Base-by-base conservation (phyloP, 140 eudicot genomes). In the Oenanthe javanica region DNA sequence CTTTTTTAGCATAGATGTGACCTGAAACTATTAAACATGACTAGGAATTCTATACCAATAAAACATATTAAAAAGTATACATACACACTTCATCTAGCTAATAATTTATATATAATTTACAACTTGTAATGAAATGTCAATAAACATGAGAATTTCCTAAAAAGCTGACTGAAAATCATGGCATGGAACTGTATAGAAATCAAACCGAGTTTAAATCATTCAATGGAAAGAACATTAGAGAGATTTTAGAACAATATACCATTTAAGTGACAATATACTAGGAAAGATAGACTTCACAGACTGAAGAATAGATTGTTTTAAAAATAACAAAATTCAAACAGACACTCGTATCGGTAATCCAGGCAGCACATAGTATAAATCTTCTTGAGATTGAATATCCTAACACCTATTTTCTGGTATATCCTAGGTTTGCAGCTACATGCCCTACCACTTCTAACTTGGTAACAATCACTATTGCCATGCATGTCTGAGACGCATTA, bases 1-100 rank as follows among this genome's bases (percentile, higher is more conserved):
- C 82, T 78, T 86, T 86, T 92, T 94, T 75, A 94, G 82, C 89
- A 92, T 89, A 77, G 97, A 90, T 48, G 40, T 86, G 79, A 94
- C 92, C 98, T 91, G 85, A 81, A 82, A 78, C 73, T 79, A 72
- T 23, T 78, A 82, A 80, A 69, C 48, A 75, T 81, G 83, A 81
- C 81, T 78, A 82, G 43, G 25, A 73, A 10, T 40, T 45, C 80
- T 57, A 36, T 10, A 77, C 67, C 31, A 59, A 19, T 59, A 21
- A 27, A 38, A 16, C 5, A 51, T 72, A 59, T 18, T 11, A 59
- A 59, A 5, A 25, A 15, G 16, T 6, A 16, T 3, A 72, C 43
- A 1, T 9, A 16, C 52, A 77, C 36, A 12, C 71, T 36, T 77
- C 27, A 67, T 36, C 55, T 36, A 57, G 36, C 71, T 57, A 43